Base-by-base conservation (phyloP, 169 alveolate genomes). In the Babesia bigemina region DNA sequence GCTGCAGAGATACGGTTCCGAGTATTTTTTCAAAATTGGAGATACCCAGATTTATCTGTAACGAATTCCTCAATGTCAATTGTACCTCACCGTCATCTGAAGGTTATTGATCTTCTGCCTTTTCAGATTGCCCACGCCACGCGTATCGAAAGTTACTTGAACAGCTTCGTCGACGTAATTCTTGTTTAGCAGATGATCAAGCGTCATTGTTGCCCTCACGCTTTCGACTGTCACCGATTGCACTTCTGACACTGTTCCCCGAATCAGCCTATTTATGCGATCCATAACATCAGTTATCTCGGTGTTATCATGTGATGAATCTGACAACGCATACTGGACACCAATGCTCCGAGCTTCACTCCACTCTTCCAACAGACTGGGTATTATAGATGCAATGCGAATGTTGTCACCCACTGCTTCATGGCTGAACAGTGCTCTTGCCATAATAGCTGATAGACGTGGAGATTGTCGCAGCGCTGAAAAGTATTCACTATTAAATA, bases 381-480 rank as follows among this genome's bases (percentile, higher is more conserved):
- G 21, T 9, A 26, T 26, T 21, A 45, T 45, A 45, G 6, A 17
- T 19, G 0, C 12, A 2, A 21, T 19, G 21, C 3, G 9, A 24
- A 2, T n/a, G 16, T 48, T 14, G 11, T 1, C 21, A 6, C 76
- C 49, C 39, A 75, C 84, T 22, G 17, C 29, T 44, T 75, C 84
- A 75, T 63, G 14, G 84, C 52, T 16, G 60, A 26, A 47, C 88
- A 81, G 48, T 81, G 88, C 42, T 81, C 88, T 55, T 73, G 69
- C 88, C 88, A 81, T 24, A 81, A 63, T 17, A 70, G 36, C 48
- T 74, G 69, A 50, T 81, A 81, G 22, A 81, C 73, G 47, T 81
- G 72, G 36, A 81, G 77, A 49, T 73, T 67, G 44, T 81, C 81
- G 26, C 65, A 36, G 9, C 36, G 47, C 88, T 81, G 42, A 42